Evolutionary conservation across 495 filamentous ascomycete species (phyloP), one percentile per base, ranked within the genome.

Genomic region (Penicillium cataractarum): DNA sequence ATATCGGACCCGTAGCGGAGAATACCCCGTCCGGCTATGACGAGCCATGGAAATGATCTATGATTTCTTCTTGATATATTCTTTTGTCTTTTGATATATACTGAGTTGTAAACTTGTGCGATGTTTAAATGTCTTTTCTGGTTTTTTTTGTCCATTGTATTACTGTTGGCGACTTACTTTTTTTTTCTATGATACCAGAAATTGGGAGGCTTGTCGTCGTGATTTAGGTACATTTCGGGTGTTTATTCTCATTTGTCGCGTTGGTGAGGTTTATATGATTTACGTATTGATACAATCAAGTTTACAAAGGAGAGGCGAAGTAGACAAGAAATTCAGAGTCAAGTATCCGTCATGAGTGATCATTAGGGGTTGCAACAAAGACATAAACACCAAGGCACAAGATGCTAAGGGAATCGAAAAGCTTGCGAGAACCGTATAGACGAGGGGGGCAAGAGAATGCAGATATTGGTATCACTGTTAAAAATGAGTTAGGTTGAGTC

Each of bases 401-500:
- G 57, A 72, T 66, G 70, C 66, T 53, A 57, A 54, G 59, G 33
- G 29, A 44, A 57, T 62, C 61, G 46, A 64, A 64, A 46, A 48
- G 55, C 53, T 60, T 55, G 60, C 50, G 58, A 49, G 55, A 57
- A 44, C 61, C 60, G 57, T 39, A 40, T 42, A 33, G 54, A 46
- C 39, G 42, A 59, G 40, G 63, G 54, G 35, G 48, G 55, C 4
- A 15, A 49, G 60, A 19, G 37, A 29, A 59, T 66, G 64, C 58
- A 64, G 49, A 29, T 32, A 52, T 62, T 64, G 65, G 63, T 72
- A 69, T 73, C 69, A 74, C 70, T 70, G 29, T 31, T n/a, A 12
- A 13, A 44, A 22, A 4, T n/a, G n/a, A 27, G 42, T 65, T 57
- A 71, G 61, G 39, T 26, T 46, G 2, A 50, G 21, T 33, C 10